Evolutionary conservation across 352 stramenopile species (phyloP), one percentile per base, ranked within the genome.

Genomic region (Pythium oligandrum): DNA sequence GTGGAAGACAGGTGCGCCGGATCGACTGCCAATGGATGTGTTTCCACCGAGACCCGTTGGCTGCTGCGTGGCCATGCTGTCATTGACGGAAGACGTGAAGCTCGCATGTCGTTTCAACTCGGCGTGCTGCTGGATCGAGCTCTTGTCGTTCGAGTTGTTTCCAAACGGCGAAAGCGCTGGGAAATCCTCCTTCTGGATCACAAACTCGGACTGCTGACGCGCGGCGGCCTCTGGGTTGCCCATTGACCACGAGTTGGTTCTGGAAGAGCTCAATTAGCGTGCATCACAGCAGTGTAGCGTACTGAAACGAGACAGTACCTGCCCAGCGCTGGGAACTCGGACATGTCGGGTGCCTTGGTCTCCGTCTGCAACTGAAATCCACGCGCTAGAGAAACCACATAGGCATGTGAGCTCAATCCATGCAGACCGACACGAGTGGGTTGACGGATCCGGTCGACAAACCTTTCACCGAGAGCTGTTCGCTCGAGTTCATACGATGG

Each of bases 101-200:
- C 78, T 90, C 46, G 70, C 60, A 40, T 88, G 74, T 31, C 78
- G 68, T 62, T 90, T 90, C 9, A 86, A 61, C 44, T 87, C 78
- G 26, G 45, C 36, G 39, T 69, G 53, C 43, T 61, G 58, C 33
- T 64, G 64, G 46, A 80, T 66, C 32, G 79, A 59, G 37, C 57
- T 67, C 62, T 88, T 88, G 37, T 88, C 81, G 53, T 53, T 76
- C 32, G 55, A 65, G 30, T 56, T 65, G 9, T 63, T 64, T 6
- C 56, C 66, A 61, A 93, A 88, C 3, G 82, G 75, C n/a, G 79
- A 90, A 3, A 93, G 67, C 26, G 83, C 83, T 8, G 83, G 83
- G 49, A 93, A 93, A 36, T 93, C 83, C 48, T 93, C 83, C 51
- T 93, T 93, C 59, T 93, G 83, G 50, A 93, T 91, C 34, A 87